These are phyloP conservation scores for Chaetomiaceae sp. DNA, from an alignment of 2,329 filamentous ascomycete genomes.

Conservation along the genomic window DNA sequence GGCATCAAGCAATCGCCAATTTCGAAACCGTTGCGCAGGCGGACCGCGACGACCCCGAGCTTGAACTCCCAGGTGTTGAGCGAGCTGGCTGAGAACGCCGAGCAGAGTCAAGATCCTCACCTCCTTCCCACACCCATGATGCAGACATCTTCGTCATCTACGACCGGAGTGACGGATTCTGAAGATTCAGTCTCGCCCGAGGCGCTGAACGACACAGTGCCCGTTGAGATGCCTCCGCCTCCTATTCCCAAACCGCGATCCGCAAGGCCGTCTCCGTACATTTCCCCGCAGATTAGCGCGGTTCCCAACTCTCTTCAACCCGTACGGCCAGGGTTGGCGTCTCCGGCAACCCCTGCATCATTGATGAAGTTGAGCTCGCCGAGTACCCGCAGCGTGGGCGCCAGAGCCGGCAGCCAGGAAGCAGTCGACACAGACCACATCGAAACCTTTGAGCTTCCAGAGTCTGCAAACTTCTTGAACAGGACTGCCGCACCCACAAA, in stretches of 20 bases:
- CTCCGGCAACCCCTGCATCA: conserved; percentile 80
- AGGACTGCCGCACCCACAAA: conserved; percentile 48
- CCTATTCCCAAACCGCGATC: conserved; percentile 63
- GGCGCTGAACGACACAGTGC: conserved; percentile 47
- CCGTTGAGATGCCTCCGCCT: conserved; percentile 55
- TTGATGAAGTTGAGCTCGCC: conserved; percentile 70
- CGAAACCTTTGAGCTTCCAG: conserved; percentile 64
- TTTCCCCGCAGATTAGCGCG: conserved; percentile 49
- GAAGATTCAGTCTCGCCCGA: conserved; percentile 64
- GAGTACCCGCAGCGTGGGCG: conserved; percentile 45
- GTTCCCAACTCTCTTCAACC: conserved; percentile 27
- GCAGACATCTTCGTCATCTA: conserved; percentile 33
- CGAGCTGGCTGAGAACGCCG: conserved; percentile 46
- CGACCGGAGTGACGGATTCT: conserved; percentile 49
- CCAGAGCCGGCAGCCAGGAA: conserved; percentile 36
- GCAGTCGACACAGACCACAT: conserved; percentile 49
- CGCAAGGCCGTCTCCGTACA: conserved; percentile 62
- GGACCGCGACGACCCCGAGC: conserved; percentile 48
- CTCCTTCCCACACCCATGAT: conserved; percentile 29
- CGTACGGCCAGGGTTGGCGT: conserved; percentile 40
- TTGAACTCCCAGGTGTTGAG: conserved; percentile 53
- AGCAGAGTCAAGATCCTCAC: conserved; percentile 37
- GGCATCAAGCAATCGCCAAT: conserved; percentile 68
- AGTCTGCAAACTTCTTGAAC: conserved; percentile 53
- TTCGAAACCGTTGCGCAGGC: conserved; percentile 60